phyloP scores from a whole-genome alignment of 177 flowering plant genomes.

The Vitis hybrid region DNA sequence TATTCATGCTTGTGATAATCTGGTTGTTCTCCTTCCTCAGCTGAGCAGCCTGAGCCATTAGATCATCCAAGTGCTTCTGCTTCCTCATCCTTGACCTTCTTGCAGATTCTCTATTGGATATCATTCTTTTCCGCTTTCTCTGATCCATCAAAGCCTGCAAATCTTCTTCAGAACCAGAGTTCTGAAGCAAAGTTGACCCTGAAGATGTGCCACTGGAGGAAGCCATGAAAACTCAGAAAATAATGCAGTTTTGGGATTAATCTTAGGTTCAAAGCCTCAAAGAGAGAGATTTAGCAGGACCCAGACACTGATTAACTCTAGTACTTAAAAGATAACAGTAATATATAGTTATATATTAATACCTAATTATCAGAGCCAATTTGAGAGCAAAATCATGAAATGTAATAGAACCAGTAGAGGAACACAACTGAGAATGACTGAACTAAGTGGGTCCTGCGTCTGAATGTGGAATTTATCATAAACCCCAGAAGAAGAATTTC shows the following conservation, averaged over 20 bases:
- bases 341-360: neutral
- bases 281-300: conserved; percentile 22
- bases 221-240: conserved; percentile 33
- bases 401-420: conserved; percentile 75
- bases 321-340: neutral
- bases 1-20: conserved; percentile 23
- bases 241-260: neutral
- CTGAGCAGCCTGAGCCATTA: conserved; percentile 30
- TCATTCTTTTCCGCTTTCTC: conserved; percentile 51
- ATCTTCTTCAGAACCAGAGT: conserved; percentile 41
- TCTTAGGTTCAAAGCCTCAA: neutral
- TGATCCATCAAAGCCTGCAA: conserved; percentile 34
- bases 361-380: neutral
- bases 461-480: conserved; percentile 62
- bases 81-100: conserved; percentile 51
- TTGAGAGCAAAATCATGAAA: conserved; percentile 38
- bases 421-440: conserved; percentile 84
- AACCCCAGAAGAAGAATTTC: conserved; percentile 65
- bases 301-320: conserved; percentile 7
- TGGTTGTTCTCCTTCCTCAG: conserved; percentile 36
- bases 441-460: conserved; percentile 67
- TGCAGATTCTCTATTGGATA: conserved; percentile 55
- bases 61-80: conserved; percentile 48
- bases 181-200: conserved; percentile 30
- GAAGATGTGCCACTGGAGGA: conserved; percentile 55